phyloP scores from a whole-genome alignment of 1,284 basidiomycete genomes.

The Malassezia dermatis region DNA sequence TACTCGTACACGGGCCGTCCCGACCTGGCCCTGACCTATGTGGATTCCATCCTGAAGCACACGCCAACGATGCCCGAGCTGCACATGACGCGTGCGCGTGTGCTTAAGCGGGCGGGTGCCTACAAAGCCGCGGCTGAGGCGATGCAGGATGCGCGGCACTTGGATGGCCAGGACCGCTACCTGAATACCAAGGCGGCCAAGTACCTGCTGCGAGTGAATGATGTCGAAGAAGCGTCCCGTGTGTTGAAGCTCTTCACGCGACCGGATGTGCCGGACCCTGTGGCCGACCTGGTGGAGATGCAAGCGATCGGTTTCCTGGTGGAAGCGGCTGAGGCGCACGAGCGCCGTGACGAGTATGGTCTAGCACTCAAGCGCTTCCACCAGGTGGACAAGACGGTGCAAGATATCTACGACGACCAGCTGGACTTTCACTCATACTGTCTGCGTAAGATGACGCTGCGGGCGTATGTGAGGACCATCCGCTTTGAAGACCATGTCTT shows the following conservation, averaged over 20 bases:
- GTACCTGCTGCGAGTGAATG: slow-evolving; percentile 66
- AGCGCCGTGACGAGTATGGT: slow-evolving; percentile 59
- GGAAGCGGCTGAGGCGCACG: slow-evolving; percentile 69
- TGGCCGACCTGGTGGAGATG: slow-evolving; percentile 84
- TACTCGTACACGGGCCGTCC: slow-evolving; percentile 55
- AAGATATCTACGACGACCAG: slow-evolving; percentile 86
- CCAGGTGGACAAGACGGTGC: slow-evolving; percentile 70
- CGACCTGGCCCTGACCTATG: slow-evolving; percentile 57
- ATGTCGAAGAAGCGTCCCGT: slow-evolving; percentile 54
- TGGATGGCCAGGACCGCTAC: slow-evolving; percentile 93
- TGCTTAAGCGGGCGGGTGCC: slow-evolving; percentile 80
- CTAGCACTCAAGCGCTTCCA: slow-evolving; percentile 79
- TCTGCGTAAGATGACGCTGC: slow-evolving; percentile 75
- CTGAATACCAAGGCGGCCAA: slow-evolving; percentile 89
- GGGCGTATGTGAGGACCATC: slow-evolving; percentile 68
- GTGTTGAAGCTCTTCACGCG: slow-evolving; percentile 40
- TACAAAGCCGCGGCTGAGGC: slow-evolving; percentile 62
- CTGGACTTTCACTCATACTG: slow-evolving; percentile 97
- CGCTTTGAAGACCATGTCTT: slow-evolving; percentile 71
- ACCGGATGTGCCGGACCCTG: slow-evolving; percentile 57
- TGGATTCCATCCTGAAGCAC: slow-evolving; percentile 63
- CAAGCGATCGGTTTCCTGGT: slow-evolving; percentile 79
- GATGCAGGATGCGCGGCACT: slow-evolving; percentile 69
- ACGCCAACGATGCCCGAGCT: slow-evolving; percentile 91
- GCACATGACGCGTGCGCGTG: slow-evolving; percentile 69